Percentiles rank a stretch among this genome's conserved stretches.
Evolutionary conservation across 2,329 filamentous ascomycete species (phyloP).

Genomic region (Hysterium pulicare): DNA sequence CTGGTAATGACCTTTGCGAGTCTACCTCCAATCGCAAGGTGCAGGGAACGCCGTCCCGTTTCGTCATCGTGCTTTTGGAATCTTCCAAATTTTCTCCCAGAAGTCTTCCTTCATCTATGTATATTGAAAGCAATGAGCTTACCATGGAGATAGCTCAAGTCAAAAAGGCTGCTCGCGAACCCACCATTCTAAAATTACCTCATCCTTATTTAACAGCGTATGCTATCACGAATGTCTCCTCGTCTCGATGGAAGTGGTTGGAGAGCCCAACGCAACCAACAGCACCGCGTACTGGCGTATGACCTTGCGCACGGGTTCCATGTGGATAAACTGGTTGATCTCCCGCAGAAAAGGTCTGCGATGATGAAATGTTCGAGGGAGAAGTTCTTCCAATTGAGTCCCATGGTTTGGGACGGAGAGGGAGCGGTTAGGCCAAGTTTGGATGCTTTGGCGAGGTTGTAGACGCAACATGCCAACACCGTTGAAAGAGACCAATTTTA

Average conservation of each 20-base stretch:
- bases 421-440: conserved; percentile 33
- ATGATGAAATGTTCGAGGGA: conserved; percentile 63
- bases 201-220: not conserved
- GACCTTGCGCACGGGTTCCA: conserved; percentile 72
- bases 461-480: not conserved
- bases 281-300: conserved; percentile 68
- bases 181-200: not conserved
- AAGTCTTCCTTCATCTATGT: no score
- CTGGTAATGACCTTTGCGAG: no score
- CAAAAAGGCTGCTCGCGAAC: no score
- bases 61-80: no score
- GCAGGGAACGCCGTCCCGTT: no score
- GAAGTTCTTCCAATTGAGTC: conserved; percentile 67
- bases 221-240: conserved; percentile 28
- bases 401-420: conserved; percentile 44
- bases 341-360: conserved; percentile 69
- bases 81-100: no score
- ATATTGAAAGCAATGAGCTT: no score
- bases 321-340: conserved; percentile 68
- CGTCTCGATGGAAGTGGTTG: conserved; percentile 55
- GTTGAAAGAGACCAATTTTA: not conserved
- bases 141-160: no score
- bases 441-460: conserved; percentile 32
- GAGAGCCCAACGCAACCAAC: conserved; percentile 71
- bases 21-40: no score